Evolutionary conservation across 1,284 basidiomycete species (phyloP).

Genomic region (Ganoderma boninense): DNA sequence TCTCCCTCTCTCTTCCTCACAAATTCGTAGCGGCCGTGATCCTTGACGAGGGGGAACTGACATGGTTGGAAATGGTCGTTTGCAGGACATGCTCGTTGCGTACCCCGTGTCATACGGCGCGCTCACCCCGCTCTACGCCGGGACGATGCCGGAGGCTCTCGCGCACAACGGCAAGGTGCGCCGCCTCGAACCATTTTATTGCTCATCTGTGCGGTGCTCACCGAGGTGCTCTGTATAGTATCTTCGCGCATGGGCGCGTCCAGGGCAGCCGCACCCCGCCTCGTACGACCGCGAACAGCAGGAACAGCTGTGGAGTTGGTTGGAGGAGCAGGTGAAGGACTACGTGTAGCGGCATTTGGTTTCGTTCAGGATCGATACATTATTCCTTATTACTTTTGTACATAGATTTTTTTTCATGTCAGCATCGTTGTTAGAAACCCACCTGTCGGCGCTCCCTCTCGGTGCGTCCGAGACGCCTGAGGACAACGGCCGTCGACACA

Average conservation of each 20-base stretch:
- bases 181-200: neutral
- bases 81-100: constrained; percentile 5
- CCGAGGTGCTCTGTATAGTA: constrained; percentile 36
- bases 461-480: too few species aligned
- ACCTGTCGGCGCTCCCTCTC: too few species aligned
- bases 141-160: constrained; percentile 33
- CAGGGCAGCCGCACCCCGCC: constrained; percentile 32
- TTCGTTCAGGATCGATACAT: neutral
- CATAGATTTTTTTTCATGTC: too few species aligned
- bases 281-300: constrained; percentile 42
- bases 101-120: constrained; percentile 27
- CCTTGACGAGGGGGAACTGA: too few species aligned
- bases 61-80: too few species aligned
- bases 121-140: constrained; percentile 39
- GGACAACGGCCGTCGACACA: too few species aligned
- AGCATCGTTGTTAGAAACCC: too few species aligned
- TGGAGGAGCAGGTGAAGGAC: constrained; percentile 45
- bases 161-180: constrained; percentile 38
- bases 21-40: too few species aligned
- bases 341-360: constrained; percentile 6
- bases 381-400: neutral
- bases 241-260: constrained; percentile 48
- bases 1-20: too few species aligned
- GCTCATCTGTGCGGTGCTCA: neutral
- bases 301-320: constrained; percentile 46